Percentiles rank a stretch among this genome's conserved stretches.
Conservation (phyloP, 2,329 filamentous ascomycete genomes). For the Lachnellula arida region DNA sequence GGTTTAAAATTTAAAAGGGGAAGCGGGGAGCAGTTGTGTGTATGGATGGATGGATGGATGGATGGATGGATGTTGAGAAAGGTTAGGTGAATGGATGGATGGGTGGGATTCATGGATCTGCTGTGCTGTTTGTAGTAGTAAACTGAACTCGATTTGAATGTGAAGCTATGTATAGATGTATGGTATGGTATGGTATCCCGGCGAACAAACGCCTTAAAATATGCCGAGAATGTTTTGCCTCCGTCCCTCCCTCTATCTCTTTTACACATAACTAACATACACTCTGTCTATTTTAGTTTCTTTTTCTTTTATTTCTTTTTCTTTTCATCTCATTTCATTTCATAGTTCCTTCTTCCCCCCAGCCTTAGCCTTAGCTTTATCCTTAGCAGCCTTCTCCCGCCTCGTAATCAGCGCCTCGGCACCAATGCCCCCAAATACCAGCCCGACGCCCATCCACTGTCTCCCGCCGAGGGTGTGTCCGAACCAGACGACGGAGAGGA, state of each 20-base stretch:
- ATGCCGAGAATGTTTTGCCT: background rate
- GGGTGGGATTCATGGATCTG: background rate
- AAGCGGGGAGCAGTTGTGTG: too few species aligned
- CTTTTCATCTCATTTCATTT: background rate
- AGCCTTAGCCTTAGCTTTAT: constrained; percentile 30
- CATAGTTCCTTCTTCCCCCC: constrained; percentile 24
- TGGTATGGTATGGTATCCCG: background rate
- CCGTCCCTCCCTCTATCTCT: background rate
- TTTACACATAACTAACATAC: background rate
- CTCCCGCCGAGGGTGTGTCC: constrained; percentile 81
- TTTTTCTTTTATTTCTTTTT: background rate
- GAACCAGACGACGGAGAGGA: constrained; percentile 90
- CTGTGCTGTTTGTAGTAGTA: background rate
- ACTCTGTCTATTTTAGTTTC: too few species aligned
- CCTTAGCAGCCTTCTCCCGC: constrained; percentile 79
- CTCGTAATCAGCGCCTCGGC: constrained; percentile 80
- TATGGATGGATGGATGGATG: too few species aligned
- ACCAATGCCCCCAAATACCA: constrained; percentile 94
- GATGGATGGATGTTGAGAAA: too few species aligned
- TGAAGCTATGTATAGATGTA: too few species aligned
- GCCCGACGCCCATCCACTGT: constrained; percentile 87
- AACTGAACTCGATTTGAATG: background rate
- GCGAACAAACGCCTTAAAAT: background rate
- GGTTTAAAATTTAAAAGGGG: too few species aligned
- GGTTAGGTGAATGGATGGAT: too few species aligned